phyloP scores from a whole-genome alignment of 345 rosid species.

The Excoecaria cochinchinensis region DNA sequence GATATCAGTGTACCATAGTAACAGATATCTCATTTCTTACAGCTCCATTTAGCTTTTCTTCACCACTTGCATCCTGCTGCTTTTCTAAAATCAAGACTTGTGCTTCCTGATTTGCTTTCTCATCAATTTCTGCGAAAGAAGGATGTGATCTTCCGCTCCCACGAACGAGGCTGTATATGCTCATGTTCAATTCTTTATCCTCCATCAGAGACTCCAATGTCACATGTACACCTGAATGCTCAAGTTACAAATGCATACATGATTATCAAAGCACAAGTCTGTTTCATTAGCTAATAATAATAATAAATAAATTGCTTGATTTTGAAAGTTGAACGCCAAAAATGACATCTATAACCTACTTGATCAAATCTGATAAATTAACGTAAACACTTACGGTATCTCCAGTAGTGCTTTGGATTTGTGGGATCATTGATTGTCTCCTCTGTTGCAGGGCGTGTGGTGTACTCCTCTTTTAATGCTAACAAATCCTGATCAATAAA shows the following conservation, averaged over 20 bases:
- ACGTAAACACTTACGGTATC: constrained; percentile 67
- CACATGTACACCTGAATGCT: constrained; percentile 69
- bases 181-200: constrained; percentile 61
- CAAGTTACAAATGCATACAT: constrained; percentile 1
- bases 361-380: background rate
- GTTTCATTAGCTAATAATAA: background rate
- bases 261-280: background rate
- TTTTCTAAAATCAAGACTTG: constrained; percentile 12
- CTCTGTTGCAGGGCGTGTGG: constrained; percentile 73
- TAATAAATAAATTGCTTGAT: background rate
- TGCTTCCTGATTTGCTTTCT: constrained; percentile 17
- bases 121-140: constrained; percentile 21
- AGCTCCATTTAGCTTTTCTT: constrained; percentile 22
- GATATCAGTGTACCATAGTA: too few species aligned
- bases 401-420: constrained; percentile 96
- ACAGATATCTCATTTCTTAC: constrained; percentile 21
- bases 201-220: constrained; percentile 70
- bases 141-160: constrained; percentile 82
- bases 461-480: constrained; percentile 78
- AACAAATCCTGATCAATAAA: constrained; percentile 64
- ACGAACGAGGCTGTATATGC: constrained; percentile 54
- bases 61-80: constrained; percentile 21
- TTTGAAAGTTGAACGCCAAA: constrained; percentile 1
- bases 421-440: constrained; percentile 98
- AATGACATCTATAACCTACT: background rate